phyloP scores from a whole-genome alignment of 83 land plant species.

The Thuja plicata region DNA sequence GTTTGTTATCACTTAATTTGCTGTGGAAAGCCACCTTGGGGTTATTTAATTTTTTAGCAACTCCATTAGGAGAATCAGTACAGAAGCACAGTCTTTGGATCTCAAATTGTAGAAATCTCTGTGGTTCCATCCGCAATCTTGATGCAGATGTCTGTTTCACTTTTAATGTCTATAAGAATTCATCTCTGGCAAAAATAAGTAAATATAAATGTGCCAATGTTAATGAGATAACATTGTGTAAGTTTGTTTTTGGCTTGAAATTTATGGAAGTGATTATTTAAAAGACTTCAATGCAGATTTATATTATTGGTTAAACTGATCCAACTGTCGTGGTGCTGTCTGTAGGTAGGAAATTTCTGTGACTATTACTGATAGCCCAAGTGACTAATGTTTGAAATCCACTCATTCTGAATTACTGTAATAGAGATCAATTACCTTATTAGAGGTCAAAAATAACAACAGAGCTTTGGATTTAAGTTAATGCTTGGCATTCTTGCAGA shows the following conservation, averaged over 20 bases:
- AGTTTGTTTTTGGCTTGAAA: background rate
- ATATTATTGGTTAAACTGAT: background rate
- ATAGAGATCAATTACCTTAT: background rate
- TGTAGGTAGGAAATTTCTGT: background rate
- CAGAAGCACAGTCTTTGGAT: background rate
- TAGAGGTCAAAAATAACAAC: background rate
- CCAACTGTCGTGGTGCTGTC: background rate
- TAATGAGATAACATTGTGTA: background rate
- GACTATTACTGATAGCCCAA: background rate
- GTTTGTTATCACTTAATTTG: background rate
- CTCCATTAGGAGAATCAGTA: background rate
- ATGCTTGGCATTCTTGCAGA: background rate
- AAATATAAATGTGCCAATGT: background rate
- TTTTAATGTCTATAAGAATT: background rate
- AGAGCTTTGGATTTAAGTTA: background rate
- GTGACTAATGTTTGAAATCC: background rate
- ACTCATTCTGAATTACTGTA: background rate
- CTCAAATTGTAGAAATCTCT: background rate
- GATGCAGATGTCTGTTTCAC: background rate
- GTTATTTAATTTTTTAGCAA: background rate
- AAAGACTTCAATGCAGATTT: background rate
- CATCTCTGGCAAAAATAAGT: background rate
- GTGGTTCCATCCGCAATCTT: background rate
- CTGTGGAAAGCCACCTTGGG: background rate
- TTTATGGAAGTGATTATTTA: background rate